Conservation (phyloP, 2,329 filamentous ascomycete species). For the Epicoccum nigrum region DNA sequence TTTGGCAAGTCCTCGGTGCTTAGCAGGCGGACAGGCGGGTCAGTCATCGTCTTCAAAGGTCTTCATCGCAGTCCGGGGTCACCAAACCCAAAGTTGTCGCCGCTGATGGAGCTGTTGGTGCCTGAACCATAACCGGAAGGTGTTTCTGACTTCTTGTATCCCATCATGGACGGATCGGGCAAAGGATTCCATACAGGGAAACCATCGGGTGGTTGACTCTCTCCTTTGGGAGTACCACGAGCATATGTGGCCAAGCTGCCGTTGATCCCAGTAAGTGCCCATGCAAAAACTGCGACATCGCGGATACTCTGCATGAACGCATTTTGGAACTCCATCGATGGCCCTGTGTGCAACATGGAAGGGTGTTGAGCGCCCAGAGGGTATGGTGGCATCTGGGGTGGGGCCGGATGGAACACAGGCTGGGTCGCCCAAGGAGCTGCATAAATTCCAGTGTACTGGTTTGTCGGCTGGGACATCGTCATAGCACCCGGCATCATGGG, state of each 20-base stretch:
- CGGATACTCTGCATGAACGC: conserved; percentile 80
- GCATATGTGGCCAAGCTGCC: conserved; percentile 71
- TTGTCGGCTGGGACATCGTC: conserved; percentile 29
- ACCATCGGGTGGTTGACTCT: conserved; percentile 66
- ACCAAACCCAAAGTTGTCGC: conserved; percentile 43
- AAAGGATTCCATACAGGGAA: conserved; percentile 63
- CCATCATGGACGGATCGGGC: conserved; percentile 21
- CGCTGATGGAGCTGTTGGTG: conserved; percentile 39
- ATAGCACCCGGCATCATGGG: conserved; percentile 64
- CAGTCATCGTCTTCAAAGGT: neutral
- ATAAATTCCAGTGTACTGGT: conserved; percentile 64
- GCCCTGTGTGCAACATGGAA: conserved; percentile 55
- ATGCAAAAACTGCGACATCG: conserved; percentile 87
- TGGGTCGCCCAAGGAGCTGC: conserved; percentile 80
- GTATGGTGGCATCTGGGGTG: conserved; percentile 45
- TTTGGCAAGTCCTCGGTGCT: neutral
- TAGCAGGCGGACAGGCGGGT: neutral
- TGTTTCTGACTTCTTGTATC: conserved; percentile 34
- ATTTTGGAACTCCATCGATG: conserved; percentile 53
- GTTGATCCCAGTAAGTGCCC: conserved; percentile 82
- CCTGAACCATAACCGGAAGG: conserved; percentile 45
- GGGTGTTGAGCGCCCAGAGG: conserved; percentile 45
- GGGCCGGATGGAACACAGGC: conserved; percentile 60
- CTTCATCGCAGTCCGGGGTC: conserved; percentile 44
- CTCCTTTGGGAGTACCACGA: conserved; percentile 66